These are phyloP conservation scores for Boletus pseudo-olivaceus DNA, from an alignment of 768 basidiomycete species.

Conservation along the genomic window DNA sequence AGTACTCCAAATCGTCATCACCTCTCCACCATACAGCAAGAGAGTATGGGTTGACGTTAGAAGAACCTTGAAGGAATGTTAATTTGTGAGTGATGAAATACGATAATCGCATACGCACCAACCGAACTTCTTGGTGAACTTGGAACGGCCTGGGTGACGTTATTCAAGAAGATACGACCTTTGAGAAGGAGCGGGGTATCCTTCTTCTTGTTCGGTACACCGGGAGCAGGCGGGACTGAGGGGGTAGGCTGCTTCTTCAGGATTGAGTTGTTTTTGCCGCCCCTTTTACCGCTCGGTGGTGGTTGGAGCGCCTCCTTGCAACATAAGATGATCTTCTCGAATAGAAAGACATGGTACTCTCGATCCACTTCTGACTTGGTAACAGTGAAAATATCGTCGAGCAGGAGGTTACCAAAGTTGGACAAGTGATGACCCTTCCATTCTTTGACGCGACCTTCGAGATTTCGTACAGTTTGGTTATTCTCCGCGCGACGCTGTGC, in stretches of 20 bases:
- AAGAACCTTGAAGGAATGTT: constrained; percentile 37
- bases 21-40: constrained; percentile 94
- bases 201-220: constrained; percentile 64
- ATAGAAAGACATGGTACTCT: constrained; percentile 98
- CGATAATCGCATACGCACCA: constrained; percentile 44
- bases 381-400: constrained; percentile 94
- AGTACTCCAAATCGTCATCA: constrained; percentile 89
- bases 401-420: constrained; percentile 89
- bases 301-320: constrained; percentile 84
- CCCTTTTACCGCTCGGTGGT: constrained; percentile 60
- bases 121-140: constrained; percentile 52
- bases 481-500: constrained; percentile 91
- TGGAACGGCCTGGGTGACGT: constrained; percentile 80
- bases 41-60: constrained; percentile 60
- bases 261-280: constrained; percentile 81
- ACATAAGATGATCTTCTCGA: constrained; percentile 98
- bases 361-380: constrained; percentile 95
- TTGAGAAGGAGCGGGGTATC: constrained; percentile 84
- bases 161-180: constrained; percentile 95
- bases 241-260: constrained; percentile 74
- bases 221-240: constrained; percentile 44
- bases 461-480: constrained; percentile 80
- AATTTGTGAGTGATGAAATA: background rate
- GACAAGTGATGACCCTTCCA: constrained; percentile 98
- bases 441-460: constrained; percentile 86